Conservation (phyloP, 768 basidiomycete genomes). For the Imleria badia region DNA sequence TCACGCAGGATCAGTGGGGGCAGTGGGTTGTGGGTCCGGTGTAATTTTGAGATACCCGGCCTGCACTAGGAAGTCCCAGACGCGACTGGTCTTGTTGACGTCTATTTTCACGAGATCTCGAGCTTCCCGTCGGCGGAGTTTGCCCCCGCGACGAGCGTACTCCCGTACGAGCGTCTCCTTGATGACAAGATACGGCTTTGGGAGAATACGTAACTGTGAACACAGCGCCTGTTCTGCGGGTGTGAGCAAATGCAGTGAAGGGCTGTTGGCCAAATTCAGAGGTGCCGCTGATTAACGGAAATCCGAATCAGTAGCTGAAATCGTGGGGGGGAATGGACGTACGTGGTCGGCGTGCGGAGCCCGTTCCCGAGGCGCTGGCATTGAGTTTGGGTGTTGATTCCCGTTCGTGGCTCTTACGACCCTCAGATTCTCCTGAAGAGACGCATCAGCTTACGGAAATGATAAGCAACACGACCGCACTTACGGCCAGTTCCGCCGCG, state of each 20-base stretch:
- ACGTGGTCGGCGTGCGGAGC: conserved; percentile 45
- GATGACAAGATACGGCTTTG: conserved; percentile 93
- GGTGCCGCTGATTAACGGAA: conserved; percentile 45
- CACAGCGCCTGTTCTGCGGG: conserved; percentile 86
- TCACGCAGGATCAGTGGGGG: conserved; percentile 38
- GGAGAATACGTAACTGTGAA: conserved; percentile 85
- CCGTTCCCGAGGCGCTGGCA: conserved; percentile 34
- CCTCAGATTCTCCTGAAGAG: conserved; percentile 44
- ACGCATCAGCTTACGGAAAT: neutral
- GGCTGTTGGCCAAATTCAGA: conserved; percentile 88
- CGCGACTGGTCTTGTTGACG: conserved; percentile 87
- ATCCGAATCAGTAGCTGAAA: conserved; percentile 4
- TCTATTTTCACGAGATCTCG: conserved; percentile 90
- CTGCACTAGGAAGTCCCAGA: conserved; percentile 92
- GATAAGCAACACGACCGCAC: conserved; percentile 36
- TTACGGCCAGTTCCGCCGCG: conserved; percentile 50
- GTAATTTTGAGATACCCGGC: conserved; percentile 78
- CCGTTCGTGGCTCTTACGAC: conserved; percentile 58
- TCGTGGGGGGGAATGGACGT: conserved; percentile 15
- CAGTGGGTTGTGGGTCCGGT: conserved; percentile 43
- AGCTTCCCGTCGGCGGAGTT: conserved; percentile 84
- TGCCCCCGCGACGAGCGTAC: conserved; percentile 86
- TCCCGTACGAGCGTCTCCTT: conserved; percentile 95
- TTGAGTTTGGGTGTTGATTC: conserved; percentile 55
- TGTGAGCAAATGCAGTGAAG: conserved; percentile 86